Conservation (phyloP, 495 filamentous ascomycete genomes). For the Aspergillus incahuasiensis region DNA sequence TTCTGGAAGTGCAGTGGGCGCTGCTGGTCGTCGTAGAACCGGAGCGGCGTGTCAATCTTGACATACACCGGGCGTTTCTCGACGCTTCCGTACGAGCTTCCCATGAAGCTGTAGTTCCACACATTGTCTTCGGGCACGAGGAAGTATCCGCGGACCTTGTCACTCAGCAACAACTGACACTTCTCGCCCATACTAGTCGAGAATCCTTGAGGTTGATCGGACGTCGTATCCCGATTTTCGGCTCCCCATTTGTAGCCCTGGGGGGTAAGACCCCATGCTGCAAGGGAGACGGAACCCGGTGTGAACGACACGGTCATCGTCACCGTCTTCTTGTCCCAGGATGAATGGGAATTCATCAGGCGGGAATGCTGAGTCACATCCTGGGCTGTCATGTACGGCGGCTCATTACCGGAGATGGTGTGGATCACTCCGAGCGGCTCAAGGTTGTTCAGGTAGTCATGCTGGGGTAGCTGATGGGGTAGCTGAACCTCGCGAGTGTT, state of each 20-base stretch:
- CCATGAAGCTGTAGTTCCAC: constrained; percentile 99
- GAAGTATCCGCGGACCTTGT: constrained; percentile 92
- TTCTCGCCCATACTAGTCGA: constrained; percentile 89
- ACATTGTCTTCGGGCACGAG: constrained; percentile 83
- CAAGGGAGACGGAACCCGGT: constrained; percentile 93
- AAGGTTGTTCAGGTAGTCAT: constrained; percentile 81
- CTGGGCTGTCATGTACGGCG: constrained; percentile 88
- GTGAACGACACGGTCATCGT: constrained; percentile 98
- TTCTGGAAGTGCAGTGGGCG: constrained; percentile 91
- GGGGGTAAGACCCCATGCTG: constrained; percentile 88
- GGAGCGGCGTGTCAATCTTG: constrained; percentile 83
- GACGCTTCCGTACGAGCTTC: constrained; percentile 73
- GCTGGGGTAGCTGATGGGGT: constrained; percentile 86
- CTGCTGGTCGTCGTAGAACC: constrained; percentile 92
- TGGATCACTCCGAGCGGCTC: constrained; percentile 96
- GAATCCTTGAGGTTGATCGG: constrained; percentile 92
- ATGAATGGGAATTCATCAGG: constrained; percentile 74
- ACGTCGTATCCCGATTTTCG: constrained; percentile 88
- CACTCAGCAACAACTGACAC: constrained; percentile 85
- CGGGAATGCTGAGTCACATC: constrained; percentile 92
- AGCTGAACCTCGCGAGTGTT: constrained; percentile 88
- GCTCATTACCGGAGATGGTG: constrained; percentile 90
- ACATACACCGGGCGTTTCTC: constrained; percentile 90
- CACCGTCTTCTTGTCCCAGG: constrained; percentile 93
- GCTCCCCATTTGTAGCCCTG: constrained; percentile 94